phyloP scores from a whole-genome alignment of 371 early-diverging fungal genomes.

The Mortierella sp. region DNA sequence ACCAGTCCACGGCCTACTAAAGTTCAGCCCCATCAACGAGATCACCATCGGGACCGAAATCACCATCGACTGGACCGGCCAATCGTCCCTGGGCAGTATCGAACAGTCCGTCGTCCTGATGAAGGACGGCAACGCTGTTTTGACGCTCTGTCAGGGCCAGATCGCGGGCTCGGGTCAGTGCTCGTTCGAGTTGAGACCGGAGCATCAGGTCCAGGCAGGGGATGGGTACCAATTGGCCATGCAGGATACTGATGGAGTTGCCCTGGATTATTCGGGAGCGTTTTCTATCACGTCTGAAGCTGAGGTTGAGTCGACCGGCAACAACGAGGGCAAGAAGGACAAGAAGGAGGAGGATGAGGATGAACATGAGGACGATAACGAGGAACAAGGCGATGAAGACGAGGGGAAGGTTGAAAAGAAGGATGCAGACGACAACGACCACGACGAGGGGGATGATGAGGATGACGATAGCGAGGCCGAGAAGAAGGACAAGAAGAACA shows the following conservation, averaged over 20 bases:
- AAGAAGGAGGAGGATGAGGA: not conserved
- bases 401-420: not conserved
- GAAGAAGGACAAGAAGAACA: conserved; percentile 4
- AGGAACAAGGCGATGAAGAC: not conserved
- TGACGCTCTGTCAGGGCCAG: conserved; percentile 34
- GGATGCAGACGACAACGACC: not conserved
- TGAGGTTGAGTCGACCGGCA: not conserved
- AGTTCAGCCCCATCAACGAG: conserved; percentile 6
- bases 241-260: conserved; percentile 22
- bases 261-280: conserved; percentile 30
- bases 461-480: not conserved
- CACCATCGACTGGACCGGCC: conserved; percentile 43
- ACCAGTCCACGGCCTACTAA: not conserved
- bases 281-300: conserved; percentile 13
- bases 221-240: conserved; percentile 32
- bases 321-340: not conserved
- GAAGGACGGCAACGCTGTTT: conserved; percentile 18
- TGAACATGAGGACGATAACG: not conserved
- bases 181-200: conserved; percentile 15
- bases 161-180: conserved; percentile 47
- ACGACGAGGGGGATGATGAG: not conserved
- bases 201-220: not conserved
- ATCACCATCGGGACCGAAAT: conserved; percentile 24
- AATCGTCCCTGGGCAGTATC: conserved; percentile 26
- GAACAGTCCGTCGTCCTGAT: conserved; percentile 38